Base-by-base conservation (phyloP, 1,139 yeast genomes). In the Wickerhamomyces sp. region DNA sequence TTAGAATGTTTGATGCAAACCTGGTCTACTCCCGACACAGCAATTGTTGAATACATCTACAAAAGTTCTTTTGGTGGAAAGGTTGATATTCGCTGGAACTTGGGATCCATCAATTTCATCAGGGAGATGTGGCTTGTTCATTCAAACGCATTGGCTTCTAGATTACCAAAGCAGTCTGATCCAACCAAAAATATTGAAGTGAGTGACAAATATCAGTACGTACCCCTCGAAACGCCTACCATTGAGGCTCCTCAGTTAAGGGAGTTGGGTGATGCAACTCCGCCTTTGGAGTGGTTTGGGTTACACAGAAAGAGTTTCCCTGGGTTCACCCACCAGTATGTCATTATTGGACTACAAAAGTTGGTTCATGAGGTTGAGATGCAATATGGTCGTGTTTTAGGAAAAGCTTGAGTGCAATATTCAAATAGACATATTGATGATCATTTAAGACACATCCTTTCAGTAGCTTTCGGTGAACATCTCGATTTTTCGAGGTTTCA, bases 211-310 rank as follows among this genome's bases (percentile, higher is more conserved):
- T 86, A 75, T 56, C 62, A 53, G 0, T 93, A 93, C 57, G 60
- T 75, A 15, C 79, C 98, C 0, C 59, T 86, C 29, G 80, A 76
- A 36, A 85, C 86, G 10, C 96, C 97, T 1, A 71, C 79, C 10
- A 89, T 93, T 40, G 95, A 87, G 51, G 88, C 93, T 27, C 98
- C 98, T 1, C 94, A 84, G 57, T 71, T 93, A 56, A 81, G 82
- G 58, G 98, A 93, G 60, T 72, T 93, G 59, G 98, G 98, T 31
- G 93, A 86, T 65, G 98, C 97, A 1, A 93, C 99, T 0, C 99
- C 99, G 1, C 98, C 99, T 3, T 69, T 93, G 51, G 98, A 93
- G 63, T 93, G 99, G 99, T 86, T 93, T 68, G 99, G 99, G 1
- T 73, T 93, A 32, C 94, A 93, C 62, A 73, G 98, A 55, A 79